Percentiles rank a stretch among this genome's conserved stretches.
Evolutionary conservation across 1,284 basidiomycete genomes (phyloP).

Genomic region (Cryptococcus sp.): DNA sequence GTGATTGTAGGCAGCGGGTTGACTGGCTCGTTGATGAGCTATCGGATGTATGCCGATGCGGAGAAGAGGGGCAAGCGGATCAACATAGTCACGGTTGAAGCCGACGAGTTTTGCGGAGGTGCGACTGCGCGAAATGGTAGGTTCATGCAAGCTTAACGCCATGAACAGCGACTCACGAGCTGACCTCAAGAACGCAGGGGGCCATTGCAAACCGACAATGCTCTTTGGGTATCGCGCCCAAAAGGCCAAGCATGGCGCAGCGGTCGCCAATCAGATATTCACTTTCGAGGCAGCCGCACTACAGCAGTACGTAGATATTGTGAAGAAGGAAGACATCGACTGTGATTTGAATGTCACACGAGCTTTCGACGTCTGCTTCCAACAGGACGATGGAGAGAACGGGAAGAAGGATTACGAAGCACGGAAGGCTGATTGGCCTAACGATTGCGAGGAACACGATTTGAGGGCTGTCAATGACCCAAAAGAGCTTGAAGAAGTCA

Average conservation of each 20-base stretch:
- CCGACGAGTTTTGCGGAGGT: conserved; percentile 41
- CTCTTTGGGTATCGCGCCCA: conserved; percentile 38
- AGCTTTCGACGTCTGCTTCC: conserved; percentile 40
- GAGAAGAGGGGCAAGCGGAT: conserved; percentile 15
- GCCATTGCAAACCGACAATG: conserved; percentile 45
- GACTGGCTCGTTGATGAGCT: conserved; percentile 36
- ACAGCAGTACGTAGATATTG: conserved; percentile 24
- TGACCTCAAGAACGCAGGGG: conserved; percentile 15
- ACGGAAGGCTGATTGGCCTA: conserved; percentile 14
- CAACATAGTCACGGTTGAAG: conserved; percentile 44
- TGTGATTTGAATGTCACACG: conserved; percentile 41
- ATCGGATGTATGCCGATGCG: conserved; percentile 27
- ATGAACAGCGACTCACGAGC: neutral
- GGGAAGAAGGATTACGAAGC: conserved; percentile 20
- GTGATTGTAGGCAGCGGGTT: conserved; percentile 44
- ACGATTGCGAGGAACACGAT: conserved; percentile 15
- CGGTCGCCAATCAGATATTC: conserved; percentile 30
- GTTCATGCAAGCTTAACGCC: neutral
- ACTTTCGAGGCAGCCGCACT: conserved; percentile 28
- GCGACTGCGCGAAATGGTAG: conserved; percentile 45
- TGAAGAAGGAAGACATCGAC: conserved; percentile 28
- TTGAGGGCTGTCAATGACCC: conserved; percentile 18
- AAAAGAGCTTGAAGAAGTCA: conserved; percentile 18
- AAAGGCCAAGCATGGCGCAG: conserved; percentile 29
- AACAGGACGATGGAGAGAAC: conserved; percentile 18